These are phyloP conservation scores for Craspedostauros australis DNA, from an alignment of 108 stramenopile species.

Conservation along the genomic window DNA sequence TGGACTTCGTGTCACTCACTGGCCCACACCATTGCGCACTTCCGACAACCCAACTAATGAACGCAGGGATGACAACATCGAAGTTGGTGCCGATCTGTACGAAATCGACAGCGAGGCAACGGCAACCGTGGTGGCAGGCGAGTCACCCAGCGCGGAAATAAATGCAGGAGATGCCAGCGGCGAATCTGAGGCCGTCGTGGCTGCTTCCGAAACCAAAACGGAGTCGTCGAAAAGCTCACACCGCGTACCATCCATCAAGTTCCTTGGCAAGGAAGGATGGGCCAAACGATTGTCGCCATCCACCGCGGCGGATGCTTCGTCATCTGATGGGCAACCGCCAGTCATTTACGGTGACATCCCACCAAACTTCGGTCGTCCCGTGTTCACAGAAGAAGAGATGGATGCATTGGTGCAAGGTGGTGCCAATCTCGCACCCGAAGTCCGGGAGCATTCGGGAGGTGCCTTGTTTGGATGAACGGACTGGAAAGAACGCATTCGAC, in stretches of 20 bases:
- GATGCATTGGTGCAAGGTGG: conserved; percentile 83
- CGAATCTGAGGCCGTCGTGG: conserved; percentile 3
- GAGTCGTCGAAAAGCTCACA: neutral
- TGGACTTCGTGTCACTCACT: no score
- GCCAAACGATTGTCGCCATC: conserved; percentile 18
- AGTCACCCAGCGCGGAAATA: conserved; percentile 10
- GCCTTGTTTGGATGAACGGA: conserved; percentile 4
- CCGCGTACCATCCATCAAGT: conserved; percentile 81
- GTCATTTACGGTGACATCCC: conserved; percentile 30
- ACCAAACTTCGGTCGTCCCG: conserved; percentile 79
- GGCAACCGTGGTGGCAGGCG: conserved; percentile 22
- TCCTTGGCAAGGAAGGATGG: conserved; percentile 89
- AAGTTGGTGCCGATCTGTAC: conserved; percentile 75
- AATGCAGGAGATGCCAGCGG: conserved; percentile 3
- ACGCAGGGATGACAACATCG: conserved; percentile 67
- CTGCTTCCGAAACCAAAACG: conserved; percentile 13
- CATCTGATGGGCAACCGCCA: neutral
- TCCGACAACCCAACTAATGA: no score
- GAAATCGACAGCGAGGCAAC: conserved; percentile 68
- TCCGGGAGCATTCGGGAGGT: conserved; percentile 15
- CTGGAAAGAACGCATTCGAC: no score
- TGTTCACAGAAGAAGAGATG: conserved; percentile 86
- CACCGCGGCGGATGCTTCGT: conserved; percentile 9
- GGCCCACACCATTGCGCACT: no score
- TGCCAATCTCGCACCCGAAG: conserved; percentile 51